Percentiles rank a stretch among this genome's conserved stretches.
Conservation (phyloP, 805 yeast genomes). For the Candida sakaeoensis region DNA sequence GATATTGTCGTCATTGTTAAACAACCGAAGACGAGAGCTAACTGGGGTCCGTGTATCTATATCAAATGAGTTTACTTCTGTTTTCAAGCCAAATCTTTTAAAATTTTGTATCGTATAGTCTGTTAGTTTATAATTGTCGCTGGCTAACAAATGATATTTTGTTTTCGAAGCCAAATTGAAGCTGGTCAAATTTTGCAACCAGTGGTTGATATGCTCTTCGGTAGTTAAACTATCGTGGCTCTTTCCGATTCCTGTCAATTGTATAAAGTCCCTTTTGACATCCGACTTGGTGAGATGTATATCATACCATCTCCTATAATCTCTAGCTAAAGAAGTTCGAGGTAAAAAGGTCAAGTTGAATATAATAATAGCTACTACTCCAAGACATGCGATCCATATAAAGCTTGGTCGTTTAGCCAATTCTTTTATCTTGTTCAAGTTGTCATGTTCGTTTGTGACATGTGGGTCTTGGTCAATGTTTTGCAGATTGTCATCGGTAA, state of each 20-base stretch:
- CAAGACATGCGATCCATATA: conserved; percentile 32
- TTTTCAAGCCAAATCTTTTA: conserved; percentile 24
- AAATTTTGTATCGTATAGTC: conserved; percentile 23
- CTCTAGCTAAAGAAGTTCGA: conserved; percentile 77
- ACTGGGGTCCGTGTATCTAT: conserved; percentile 19
- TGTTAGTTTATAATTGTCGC: conserved; percentile 23
- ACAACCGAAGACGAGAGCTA: conserved; percentile 22
- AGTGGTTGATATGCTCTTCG: conserved; percentile 24
- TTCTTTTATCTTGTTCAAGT: conserved; percentile 5
- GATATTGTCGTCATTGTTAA: conserved; percentile 21
- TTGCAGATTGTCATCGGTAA: not conserved
- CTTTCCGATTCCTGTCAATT: conserved; percentile 24
- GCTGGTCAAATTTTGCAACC: conserved; percentile 26
- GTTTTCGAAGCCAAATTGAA: conserved; percentile 16
- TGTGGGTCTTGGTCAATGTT: too few species aligned
- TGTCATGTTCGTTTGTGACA: conserved; percentile 10
- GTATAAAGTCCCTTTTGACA: conserved; percentile 58
- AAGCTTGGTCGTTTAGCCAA: conserved; percentile 18
- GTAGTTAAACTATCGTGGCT: conserved; percentile 14
- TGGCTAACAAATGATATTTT: conserved; percentile 20
- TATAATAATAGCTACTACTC: conserved; percentile 47
- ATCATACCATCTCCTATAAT: conserved; percentile 71
- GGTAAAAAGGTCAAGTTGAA: conserved; percentile 76
- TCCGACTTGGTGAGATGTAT: conserved; percentile 64
- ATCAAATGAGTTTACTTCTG: conserved; percentile 15